Evolutionary conservation across 805 yeast species (phyloP), one percentile per base, ranked within the genome.

Genomic region (Saccharomyces cerevisiae): DNA sequence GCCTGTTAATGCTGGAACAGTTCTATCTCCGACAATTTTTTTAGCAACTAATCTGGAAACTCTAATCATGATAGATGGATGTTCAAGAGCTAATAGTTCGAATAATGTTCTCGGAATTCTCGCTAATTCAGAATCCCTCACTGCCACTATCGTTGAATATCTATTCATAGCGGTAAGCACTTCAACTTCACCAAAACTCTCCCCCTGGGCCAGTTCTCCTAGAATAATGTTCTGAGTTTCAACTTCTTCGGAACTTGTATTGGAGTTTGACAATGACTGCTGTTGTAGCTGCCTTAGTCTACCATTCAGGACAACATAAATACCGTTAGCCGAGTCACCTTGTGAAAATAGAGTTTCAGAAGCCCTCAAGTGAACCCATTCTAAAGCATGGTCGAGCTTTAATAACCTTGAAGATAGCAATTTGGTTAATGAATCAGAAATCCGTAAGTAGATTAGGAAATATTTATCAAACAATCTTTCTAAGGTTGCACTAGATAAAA

Each of bases 121-220:
- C 0, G 96, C 97, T 29, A 92, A 76, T 69, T 94, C 99, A 0
- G 97, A 87, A 60, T 92, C 98, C 64, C 99, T 76, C 0, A 92
- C 87, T 0, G 98, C 96, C 43, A 89, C 82, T 59, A 87, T 78
- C 0, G 91, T 83, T 49, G 77, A 77, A 2, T 81, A 78, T 66
- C 95, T 79, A 54, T 83, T 78, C 10, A 85, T 79, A 11, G 89
- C 89, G 0, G 96, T 89, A 57, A 92, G 75, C 2, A 92, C 97
- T 68, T 92, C 99, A 8, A 94, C 85, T 70, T 92, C 98, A 3
- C 98, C 99, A 56, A 94, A 79, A 46, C 96, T 87, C 61, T 89
- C 95, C 6, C 97, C 97, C 68, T 90, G 96, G 1, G 97, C 96
- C 63, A 82, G 84, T 66, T 92, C 99, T 1, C 86, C 87, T 14